phyloP scores from a whole-genome alignment of 2,329 filamentous ascomycete genomes.

The Botrytis sinoallii region DNA sequence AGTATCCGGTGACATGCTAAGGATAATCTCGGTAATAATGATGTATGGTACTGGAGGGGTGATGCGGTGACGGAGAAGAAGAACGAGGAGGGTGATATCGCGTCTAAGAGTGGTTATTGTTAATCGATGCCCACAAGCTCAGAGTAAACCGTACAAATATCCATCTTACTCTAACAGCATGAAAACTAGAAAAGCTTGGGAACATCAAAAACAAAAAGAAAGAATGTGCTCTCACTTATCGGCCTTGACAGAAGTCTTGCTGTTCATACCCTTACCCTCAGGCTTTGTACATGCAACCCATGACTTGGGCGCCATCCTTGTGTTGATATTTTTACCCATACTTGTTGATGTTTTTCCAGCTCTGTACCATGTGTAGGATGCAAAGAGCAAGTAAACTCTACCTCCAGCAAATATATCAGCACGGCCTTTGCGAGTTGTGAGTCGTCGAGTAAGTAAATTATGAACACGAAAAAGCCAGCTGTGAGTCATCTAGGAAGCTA shows the following conservation, averaged over 20 bases:
- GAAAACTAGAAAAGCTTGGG: neutral
- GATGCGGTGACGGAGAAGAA: constrained; percentile 25
- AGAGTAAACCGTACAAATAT: neutral
- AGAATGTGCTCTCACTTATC: neutral
- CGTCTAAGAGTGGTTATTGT: neutral
- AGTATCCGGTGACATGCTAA: neutral
- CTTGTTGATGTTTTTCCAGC: neutral
- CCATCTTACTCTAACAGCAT: neutral
- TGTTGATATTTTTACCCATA: neutral
- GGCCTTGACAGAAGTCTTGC: neutral
- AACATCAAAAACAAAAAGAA: neutral
- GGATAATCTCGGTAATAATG: constrained; percentile 21
- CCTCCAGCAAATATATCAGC: neutral
- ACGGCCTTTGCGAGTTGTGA: neutral
- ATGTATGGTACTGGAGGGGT: constrained; percentile 25
- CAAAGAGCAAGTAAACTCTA: neutral
- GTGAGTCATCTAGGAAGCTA: neutral
- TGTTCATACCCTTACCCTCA: neutral
- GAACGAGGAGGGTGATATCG: constrained; percentile 26
- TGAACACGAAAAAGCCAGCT: neutral
- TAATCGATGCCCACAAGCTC: neutral
- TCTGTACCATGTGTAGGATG: neutral
- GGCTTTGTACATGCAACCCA: neutral
- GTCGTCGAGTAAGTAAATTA: neutral
- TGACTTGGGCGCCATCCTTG: neutral